Evolutionary conservation across 2,329 filamentous ascomycete species (phyloP), one percentile per base, ranked within the genome.

Genomic region (Beauveria brongniartii): DNA sequence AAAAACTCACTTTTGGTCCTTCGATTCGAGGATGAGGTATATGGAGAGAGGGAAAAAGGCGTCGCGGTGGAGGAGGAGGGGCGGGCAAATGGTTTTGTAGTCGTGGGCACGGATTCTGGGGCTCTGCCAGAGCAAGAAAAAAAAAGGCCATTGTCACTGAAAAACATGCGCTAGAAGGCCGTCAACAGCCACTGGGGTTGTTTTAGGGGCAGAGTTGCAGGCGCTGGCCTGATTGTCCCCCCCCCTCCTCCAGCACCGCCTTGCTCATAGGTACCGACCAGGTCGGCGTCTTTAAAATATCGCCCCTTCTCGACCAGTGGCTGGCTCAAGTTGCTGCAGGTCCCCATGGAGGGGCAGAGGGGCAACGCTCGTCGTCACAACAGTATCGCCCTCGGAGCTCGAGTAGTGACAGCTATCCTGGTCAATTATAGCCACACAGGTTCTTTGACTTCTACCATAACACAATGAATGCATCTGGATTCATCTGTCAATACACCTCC

Each of bases 11-110:
- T 62, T 54, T 54, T 26, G 37, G 34, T 37, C 41, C 54, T 54
- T 20, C 55, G 50, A 46, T 48, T 51, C 16, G 28, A 43, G 46
- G 26, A 61, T 51, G 52, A 51, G 53, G 40, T 41, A 34, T 50
- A 47, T 47, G 60, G 48, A 37, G 34, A 37, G 28, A 22, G 9
- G 54, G 52, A 48, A 51, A 55, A 46, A 50, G 52, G 52, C 41
- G 52, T 43, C 40, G 55, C 44, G 34, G 55, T 26, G 34, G 56
- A 48, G 53, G 50, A 62, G 55, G 61, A 47, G 44, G 61, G 59
- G 53, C 24, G 30, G 53, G 53, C 34, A 61, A 61, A 44, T 53
- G 61, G 55, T 58, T 56, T 62, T 58, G 61, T 56, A 61, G 30
- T 54, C 41, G 22, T 26, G 30, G 55, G 50, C 56, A n/a, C 46